Evolutionary conservation across 371 early-diverging fungal species (phyloP).

Genomic region (Actinomucor elegans): DNA sequence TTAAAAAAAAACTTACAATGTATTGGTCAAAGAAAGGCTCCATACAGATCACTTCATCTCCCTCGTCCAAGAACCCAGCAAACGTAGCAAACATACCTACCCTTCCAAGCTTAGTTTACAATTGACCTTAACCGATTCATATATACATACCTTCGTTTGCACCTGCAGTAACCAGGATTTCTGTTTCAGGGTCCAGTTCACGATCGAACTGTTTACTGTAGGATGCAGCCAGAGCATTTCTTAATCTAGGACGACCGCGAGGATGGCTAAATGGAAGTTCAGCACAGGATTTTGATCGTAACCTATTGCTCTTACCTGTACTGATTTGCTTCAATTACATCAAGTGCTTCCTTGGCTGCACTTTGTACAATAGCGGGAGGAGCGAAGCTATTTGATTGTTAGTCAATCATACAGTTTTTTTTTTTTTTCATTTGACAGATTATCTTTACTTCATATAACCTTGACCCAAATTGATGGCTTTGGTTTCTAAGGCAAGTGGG

Average conservation of each 20-base stretch:
- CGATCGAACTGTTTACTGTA: constrained; percentile 72
- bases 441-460: constrained; percentile 80
- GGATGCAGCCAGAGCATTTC: constrained; percentile 76
- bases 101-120: not conserved
- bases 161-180: constrained; percentile 90
- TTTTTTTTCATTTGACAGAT: too few species aligned
- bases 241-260: constrained; percentile 79
- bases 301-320: too few species aligned
- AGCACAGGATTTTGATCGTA: too few species aligned
- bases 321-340: constrained; percentile 71
- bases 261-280: constrained; percentile 69
- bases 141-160: constrained; percentile 81
- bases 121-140: not conserved
- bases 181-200: constrained; percentile 72
- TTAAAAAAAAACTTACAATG: constrained; percentile 54
- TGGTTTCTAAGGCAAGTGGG: constrained; percentile 76
- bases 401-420: too few species aligned
- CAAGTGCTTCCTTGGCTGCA: constrained; percentile 76
- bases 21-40: constrained; percentile 96
- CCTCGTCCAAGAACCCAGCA: constrained; percentile 75
- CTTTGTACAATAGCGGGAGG: constrained; percentile 84
- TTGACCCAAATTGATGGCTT: constrained; percentile 94
- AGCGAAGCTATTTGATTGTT: constrained; percentile 63
- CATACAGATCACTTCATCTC: constrained; percentile 89
- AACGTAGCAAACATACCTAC: constrained; percentile 79